Evolutionary conservation across 1,139 yeast genomes (phyloP), one percentile per base, ranked within the genome.

Genomic region (Debaryomycetaceae sp.): DNA sequence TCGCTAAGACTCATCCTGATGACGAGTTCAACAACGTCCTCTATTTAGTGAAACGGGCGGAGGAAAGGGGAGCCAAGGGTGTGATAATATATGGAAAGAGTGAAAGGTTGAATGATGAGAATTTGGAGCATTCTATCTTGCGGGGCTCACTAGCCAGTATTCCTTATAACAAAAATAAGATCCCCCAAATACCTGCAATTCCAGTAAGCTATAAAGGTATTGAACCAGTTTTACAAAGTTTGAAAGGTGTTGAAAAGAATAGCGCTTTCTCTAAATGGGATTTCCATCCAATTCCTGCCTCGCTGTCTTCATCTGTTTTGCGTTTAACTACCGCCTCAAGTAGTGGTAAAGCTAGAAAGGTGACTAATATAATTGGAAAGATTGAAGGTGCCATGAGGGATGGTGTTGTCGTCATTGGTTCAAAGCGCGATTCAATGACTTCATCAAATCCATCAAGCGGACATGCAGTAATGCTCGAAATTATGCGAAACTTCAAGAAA

Each of bases 361-460:
- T 69, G 6, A 64, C 68, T 8, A 72, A 70, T 47, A 54, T 74
- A 4, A 62, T 70, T 4, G 75, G 72, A 0, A 47, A 65, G 3
- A 49, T 73, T 5, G 61, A 66, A 20, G 78, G 78, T 0, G 66
- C 72, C 3, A 58, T 72, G 40, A 63, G 65, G 43, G 78, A 72
- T 52, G 76, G 75, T 5, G 73, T 64, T 40, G 63, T 74, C 8
- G 57, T 74, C 1, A 66, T 74, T 43, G 79, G 78, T 0, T 72
- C 76, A 1, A 59, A 68, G 8, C 57, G 78, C 39, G 79, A 74
- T 47, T 63, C 74, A 2, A 60, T 69, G 38, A 68, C 75, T 0
- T 56, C 68, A 0, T 52, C 68, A 0, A 68, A 69, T 48, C 76
- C 76, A 0, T 56, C 67, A 41, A 68, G 76, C 46, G 67, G 68